A percentile compares a stretch with the other conserved stretches of the same genome.
Conservation (phyloP, 352 stramenopile genomes). For the Nothophytophthora sp. region DNA sequence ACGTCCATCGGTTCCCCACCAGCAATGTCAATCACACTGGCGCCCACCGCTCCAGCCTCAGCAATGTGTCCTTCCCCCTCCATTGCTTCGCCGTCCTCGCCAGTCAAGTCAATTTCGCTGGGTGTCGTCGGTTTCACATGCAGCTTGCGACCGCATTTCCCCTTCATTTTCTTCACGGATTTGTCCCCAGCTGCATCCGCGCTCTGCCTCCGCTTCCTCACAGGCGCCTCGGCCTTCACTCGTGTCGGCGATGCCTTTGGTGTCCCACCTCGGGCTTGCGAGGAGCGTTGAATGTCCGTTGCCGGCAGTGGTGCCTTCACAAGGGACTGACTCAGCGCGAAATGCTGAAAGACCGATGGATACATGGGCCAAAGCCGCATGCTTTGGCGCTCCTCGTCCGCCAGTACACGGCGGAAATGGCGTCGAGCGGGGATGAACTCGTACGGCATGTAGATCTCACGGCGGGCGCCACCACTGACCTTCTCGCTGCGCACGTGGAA, state of each 20-base stretch:
- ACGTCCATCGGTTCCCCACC: conserved; percentile 1
- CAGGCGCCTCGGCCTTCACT: conserved; percentile 6
- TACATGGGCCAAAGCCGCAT: conserved; percentile 42
- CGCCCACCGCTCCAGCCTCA: background rate
- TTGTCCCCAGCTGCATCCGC: conserved; percentile 20
- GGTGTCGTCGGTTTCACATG: conserved; percentile 3
- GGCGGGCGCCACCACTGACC: conserved; percentile 49
- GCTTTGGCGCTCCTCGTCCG: conserved; percentile 38
- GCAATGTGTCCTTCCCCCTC: background rate
- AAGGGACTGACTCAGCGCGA: conserved; percentile 15
- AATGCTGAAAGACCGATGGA: conserved; percentile 36
- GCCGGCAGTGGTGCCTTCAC: conserved; percentile 3
- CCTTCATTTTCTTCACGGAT: conserved; percentile 30
- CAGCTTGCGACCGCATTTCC: conserved; percentile 17
- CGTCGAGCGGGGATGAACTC: conserved; percentile 58
- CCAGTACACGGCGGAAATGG: conserved; percentile 50
- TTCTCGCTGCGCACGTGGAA: conserved; percentile 80
- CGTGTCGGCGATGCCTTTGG: conserved; percentile 10
- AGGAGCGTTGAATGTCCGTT: background rate
- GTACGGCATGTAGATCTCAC: conserved; percentile 69
- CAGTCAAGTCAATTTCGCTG: conserved; percentile 34
- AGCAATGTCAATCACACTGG: background rate
- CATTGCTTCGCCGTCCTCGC: conserved; percentile 6
- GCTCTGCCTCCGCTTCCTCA: conserved; percentile 47
- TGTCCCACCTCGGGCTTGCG: background rate